Evolutionary conservation across 1,139 yeast genomes (phyloP).

Genomic region (Saccharomyces hybrid): DNA sequence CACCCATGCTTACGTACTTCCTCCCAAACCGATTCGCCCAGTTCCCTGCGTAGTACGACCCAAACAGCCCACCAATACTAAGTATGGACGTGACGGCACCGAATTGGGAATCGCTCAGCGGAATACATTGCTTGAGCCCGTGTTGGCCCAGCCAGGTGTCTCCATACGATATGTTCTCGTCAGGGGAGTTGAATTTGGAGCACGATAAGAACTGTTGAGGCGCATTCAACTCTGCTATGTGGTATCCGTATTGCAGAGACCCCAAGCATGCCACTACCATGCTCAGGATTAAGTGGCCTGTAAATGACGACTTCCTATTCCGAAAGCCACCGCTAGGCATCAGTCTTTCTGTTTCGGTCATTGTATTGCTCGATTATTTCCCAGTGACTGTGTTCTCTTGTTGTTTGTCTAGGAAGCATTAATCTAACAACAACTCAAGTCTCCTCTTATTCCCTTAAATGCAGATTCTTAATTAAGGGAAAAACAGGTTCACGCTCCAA

Average conservation of each 20-base stretch:
- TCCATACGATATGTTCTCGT: conserved; percentile 21
- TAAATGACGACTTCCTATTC: conserved; percentile 6
- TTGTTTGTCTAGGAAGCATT: not conserved
- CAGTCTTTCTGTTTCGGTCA: not conserved
- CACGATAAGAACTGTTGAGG: conserved; percentile 62
- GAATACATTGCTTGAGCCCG: conserved; percentile 43
- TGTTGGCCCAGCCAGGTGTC: conserved; percentile 23
- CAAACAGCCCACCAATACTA: conserved; percentile 77
- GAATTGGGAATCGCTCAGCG: conserved; percentile 53
- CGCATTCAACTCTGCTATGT: conserved; percentile 82
- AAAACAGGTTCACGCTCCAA: not conserved
- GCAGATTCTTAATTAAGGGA: not conserved
- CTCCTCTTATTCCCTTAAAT: not conserved
- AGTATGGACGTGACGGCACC: conserved; percentile 81
- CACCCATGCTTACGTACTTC: conserved; percentile 46
- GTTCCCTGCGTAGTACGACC: conserved; percentile 65
- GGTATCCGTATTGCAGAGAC: conserved; percentile 81
- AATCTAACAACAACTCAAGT: not conserved
- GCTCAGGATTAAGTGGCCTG: conserved; percentile 25
- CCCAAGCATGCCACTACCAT: conserved; percentile 52
- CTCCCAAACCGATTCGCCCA: conserved; percentile 69
- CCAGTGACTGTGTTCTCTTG: not conserved
- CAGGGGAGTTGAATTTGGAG: conserved; percentile 15
- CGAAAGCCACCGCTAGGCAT: conserved; percentile 3
- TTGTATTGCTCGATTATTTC: not conserved